Evolutionary conservation across 352 stramenopile species (phyloP), one percentile per base, ranked within the genome.

Genomic region (Halophytophthora polymorphica): DNA sequence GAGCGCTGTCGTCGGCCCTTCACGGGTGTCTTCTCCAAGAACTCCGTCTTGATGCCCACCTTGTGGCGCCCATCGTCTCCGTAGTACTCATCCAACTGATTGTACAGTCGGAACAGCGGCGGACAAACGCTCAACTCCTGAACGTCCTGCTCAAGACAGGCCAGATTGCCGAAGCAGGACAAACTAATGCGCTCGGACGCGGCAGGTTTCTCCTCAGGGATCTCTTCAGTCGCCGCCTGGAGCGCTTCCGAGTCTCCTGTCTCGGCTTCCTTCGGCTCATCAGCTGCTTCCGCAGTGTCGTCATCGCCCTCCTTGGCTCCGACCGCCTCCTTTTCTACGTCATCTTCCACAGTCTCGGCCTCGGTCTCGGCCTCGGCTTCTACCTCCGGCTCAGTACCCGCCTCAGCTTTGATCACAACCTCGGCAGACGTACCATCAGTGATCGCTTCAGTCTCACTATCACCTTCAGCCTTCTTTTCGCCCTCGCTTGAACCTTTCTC

Each of bases 61-160:
- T 86, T 86, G 28, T 73, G 61, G 18, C 75, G 77, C 6, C 70
- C 59, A 21, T 66, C 58, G 22, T 80, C 69, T 31, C 73, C 74
- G 17, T 83, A 80, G 28, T 81, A 75, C 28, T 87, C 70, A 19
- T 90, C 77, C 13, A 92, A 56, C 41, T 93, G 78, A 3, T 88
- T 67, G 48, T 93, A 93, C 40, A 93, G 66, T 8, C 76, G 79
- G 13, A 66, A 64, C 45, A 92, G 52, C 18, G 67, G 71, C n/a
- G 82, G 82, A 33, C 82, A 92, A 13, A 92, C 69, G 2, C 66
- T 52, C n/a, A 87, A 49, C 13, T 55, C 74, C 49, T 79, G 65
- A n/a, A 85, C 64, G 35, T 85, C 67, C 39, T 79, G 64, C 3
- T 71, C 64, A 45, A 88, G 63, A 22, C 73, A 88, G n/a, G 73